Percentiles rank a stretch among this genome's conserved stretches.
phyloP scores from a whole-genome alignment of 495 filamentous ascomycete genomes.

The Talaromyces ruber region DNA sequence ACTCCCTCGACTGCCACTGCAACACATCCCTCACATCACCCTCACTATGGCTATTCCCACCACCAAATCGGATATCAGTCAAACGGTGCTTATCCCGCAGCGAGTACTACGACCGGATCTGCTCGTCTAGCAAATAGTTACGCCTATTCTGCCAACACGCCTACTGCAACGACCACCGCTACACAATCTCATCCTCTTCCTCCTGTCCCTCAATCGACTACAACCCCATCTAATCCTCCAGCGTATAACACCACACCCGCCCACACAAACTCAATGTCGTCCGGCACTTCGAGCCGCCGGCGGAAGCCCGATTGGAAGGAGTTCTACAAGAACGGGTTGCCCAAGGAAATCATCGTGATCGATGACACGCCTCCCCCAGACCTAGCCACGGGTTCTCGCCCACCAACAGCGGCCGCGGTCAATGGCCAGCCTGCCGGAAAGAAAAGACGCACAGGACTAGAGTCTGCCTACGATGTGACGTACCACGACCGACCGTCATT shows the following conservation, averaged over 20 bases:
- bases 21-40: constrained; percentile 64
- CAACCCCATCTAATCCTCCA: constrained; percentile 15
- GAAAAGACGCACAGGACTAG: constrained; percentile 53
- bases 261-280: constrained; percentile 22
- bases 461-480: constrained; percentile 55
- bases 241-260: constrained; percentile 9
- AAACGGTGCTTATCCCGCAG: constrained; percentile 42
- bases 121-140: constrained; percentile 43
- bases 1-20: constrained; percentile 76
- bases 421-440: constrained; percentile 49
- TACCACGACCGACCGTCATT: constrained; percentile 54
- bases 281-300: constrained; percentile 50
- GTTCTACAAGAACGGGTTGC: constrained; percentile 89
- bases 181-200: constrained; percentile 14
- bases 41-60: constrained; percentile 60
- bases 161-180: constrained; percentile 30
- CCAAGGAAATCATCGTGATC: constrained; percentile 92
- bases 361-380: constrained; percentile 76
- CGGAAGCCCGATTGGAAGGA: constrained; percentile 71
- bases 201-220: not conserved
- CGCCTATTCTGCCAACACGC: constrained; percentile 36
- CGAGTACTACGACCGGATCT: constrained; percentile 38
- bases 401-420: constrained; percentile 14
- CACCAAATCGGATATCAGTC: constrained; percentile 50
- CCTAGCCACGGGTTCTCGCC: constrained; percentile 25